Evolutionary conservation across 192 early-diverging fungal genomes (phyloP), one percentile per base, ranked within the genome.

Genomic region (Coemansia umbellata): DNA sequence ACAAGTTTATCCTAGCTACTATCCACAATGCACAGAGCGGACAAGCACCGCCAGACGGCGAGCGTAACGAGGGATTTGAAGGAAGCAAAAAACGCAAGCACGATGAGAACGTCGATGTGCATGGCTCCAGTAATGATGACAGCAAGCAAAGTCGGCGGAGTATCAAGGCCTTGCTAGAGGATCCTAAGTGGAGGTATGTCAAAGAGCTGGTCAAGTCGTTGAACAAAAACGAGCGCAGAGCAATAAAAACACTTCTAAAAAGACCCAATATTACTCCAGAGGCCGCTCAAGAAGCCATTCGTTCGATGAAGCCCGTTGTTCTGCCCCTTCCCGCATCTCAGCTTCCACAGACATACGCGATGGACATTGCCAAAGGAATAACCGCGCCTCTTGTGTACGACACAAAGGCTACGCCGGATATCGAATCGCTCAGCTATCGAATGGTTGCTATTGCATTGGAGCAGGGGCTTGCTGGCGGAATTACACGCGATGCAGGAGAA

Each of bases 21-120:
- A 85, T 89, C 32, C 87, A 89, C 50, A 89, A 89, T 66, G 87
- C 87, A 21, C 87, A 87, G 51, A 78, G 64, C 59, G 80, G 81
- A 21, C 78, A 78, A 47, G 80, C 79, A 14, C 87, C 87, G 26
- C 87, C 87, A 8, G 72, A 74, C 8, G 80, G 74, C 21, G 78
- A 82, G 53, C 78, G 81, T 9, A 62, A 71, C 6, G 74, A 80
- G 21, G 43, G 86, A 64, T 56, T 86, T 56, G 84, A 78, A 52
- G 10, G 42, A 3, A 31, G 58, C 5, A 63, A 42, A 33, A 71
- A 63, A 50, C 59, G 63, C 52, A 61, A 69, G 58, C 54, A 36
- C 44, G 55, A 53, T 5, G 52, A 45, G 35, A 26, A 37, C 18
- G n/a, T n/a, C n/a, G n/a, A n/a, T n/a, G n/a, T n/a, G n/a, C 42